Conservation (phyloP, 805 yeast species). For the Ogataea ganodermae region DNA sequence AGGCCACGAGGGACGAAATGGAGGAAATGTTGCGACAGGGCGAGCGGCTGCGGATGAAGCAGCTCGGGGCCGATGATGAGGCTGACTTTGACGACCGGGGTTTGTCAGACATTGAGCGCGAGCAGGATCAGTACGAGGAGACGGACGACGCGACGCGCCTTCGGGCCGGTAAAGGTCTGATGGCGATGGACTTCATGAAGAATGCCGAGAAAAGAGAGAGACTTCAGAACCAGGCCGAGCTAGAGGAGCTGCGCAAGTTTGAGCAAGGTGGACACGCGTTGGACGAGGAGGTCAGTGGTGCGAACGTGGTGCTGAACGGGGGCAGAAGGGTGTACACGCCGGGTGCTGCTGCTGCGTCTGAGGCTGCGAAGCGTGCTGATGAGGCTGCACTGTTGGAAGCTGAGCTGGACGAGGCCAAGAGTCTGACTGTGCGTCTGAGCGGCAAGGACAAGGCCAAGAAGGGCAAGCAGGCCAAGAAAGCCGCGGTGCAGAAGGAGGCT, state of each 20-base stretch:
- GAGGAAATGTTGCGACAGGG: conserved; percentile 94
- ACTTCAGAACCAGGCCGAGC: conserved; percentile 55
- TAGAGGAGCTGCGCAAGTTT: conserved; percentile 51
- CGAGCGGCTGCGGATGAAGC: conserved; percentile 70
- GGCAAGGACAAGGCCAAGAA: conserved; percentile 12
- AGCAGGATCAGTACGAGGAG: conserved; percentile 41
- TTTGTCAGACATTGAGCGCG: conserved; percentile 53
- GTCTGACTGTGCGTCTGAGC: conserved; percentile 43
- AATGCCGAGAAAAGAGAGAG: conserved; percentile 77
- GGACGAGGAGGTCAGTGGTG: conserved; percentile 41
- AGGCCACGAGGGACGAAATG: conserved; percentile 79
- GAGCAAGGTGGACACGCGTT: conserved; percentile 40
- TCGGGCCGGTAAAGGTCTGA: conserved; percentile 79
- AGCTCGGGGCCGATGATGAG: conserved; percentile 60
- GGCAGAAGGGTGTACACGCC: conserved; percentile 88
- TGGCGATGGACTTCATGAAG: conserved; percentile 95
- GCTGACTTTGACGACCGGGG: conserved; percentile 44
- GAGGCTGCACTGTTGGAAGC: conserved; percentile 44
- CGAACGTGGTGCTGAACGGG: conserved; percentile 56
- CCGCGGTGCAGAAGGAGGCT: conserved; percentile 12
- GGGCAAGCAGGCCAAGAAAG: conserved; percentile 11
- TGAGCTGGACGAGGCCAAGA: conserved; percentile 51
- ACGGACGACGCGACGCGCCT: conserved; percentile 38
- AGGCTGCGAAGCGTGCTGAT: conserved; percentile 39
- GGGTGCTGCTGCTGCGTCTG: conserved; percentile 43